Evolutionary conservation across 495 filamentous ascomycete genomes (phyloP), one percentile per base, ranked within the genome.

Genomic region (Podospora comata): DNA sequence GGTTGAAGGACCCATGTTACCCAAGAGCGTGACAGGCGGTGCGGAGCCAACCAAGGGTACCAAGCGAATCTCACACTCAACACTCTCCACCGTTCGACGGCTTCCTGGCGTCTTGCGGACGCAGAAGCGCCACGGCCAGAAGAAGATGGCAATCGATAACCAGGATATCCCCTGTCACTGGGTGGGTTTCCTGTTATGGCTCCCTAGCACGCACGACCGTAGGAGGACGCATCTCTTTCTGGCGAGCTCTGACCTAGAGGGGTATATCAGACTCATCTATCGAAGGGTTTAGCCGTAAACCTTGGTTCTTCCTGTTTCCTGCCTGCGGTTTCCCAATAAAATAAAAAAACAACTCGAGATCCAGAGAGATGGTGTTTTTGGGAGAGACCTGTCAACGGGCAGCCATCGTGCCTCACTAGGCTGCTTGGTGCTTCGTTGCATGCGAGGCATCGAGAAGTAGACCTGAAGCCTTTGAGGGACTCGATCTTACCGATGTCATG

Each of bases 251-350:
- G 68, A 67, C 62, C 64, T 73, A 32, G 60, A 65, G 69, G 74
- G 74, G 44, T 76, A 75, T 76, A 76, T 71, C 57, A 68, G 39
- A 20, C 23, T 44, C 23, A 63, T 34, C 66, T 72, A 73, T 67
- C 39, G 60, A 53, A 69, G 44, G 68, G 65, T 68, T 74, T 75
- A 73, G 74, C 72, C 75, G 71, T 75, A 67, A 66, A 76, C 72
- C 72, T 72, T 75, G 75, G 72, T 71, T 70, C 62, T 20, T 19
- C 60, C 66, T 64, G 67, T 75, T 73, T 70, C 60, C 64, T 71
- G 54, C 58, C 34, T 60, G 67, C 65, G 56, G 67, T 28, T 61
- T 63, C 67, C 67, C 67, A 65, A 70, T 23, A 23, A 23, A 63
- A 57, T 60, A 71, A 67, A 68, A 65, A 9, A 26, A 39, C 44